phyloP scores from a whole-genome alignment of 2,329 filamentous ascomycete species.

The Xylaria sp. region DNA sequence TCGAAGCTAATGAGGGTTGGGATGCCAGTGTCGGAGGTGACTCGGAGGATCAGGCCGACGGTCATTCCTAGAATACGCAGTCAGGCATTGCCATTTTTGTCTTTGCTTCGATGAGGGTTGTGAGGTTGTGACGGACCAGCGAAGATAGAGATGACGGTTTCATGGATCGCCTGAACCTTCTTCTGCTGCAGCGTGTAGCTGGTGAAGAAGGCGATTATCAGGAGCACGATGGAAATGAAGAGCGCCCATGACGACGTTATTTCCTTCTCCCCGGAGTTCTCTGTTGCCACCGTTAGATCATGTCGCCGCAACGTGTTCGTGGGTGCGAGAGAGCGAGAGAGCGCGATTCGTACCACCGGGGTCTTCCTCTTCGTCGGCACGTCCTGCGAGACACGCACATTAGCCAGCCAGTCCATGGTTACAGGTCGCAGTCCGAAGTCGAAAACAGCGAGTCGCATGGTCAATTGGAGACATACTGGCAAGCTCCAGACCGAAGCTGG shows the following conservation, averaged over 20 bases:
- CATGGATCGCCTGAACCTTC: slow-evolving; percentile 96
- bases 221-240: slow-evolving; percentile 93
- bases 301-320: slow-evolving; percentile 16
- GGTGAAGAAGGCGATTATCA: slow-evolving; percentile 94
- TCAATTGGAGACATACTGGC: slow-evolving; percentile 50
- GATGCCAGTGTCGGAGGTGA: slow-evolving; percentile 84
- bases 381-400: slow-evolving; percentile 49
- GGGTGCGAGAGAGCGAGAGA: slow-evolving; percentile 32
- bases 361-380: slow-evolving; percentile 60
- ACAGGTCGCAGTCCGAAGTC: background rate
- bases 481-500: slow-evolving; percentile 54
- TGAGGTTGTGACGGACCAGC: slow-evolving; percentile 68
- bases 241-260: slow-evolving; percentile 96
- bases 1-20: slow-evolving; percentile 94
- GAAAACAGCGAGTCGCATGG: slow-evolving; percentile 18
- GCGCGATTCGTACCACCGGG: slow-evolving; percentile 56
- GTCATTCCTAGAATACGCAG: slow-evolving; percentile 78
- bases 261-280: slow-evolving; percentile 87
- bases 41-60: slow-evolving; percentile 86
- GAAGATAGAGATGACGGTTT: slow-evolving; percentile 98
- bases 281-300: slow-evolving; percentile 55
- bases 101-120: slow-evolving; percentile 14
- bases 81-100: slow-evolving; percentile 30
- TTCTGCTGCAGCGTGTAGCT: slow-evolving; percentile 97
- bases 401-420: background rate